phyloP scores from a whole-genome alignment of 2,329 filamentous ascomycete genomes.

The Botrytis byssoidea region DNA sequence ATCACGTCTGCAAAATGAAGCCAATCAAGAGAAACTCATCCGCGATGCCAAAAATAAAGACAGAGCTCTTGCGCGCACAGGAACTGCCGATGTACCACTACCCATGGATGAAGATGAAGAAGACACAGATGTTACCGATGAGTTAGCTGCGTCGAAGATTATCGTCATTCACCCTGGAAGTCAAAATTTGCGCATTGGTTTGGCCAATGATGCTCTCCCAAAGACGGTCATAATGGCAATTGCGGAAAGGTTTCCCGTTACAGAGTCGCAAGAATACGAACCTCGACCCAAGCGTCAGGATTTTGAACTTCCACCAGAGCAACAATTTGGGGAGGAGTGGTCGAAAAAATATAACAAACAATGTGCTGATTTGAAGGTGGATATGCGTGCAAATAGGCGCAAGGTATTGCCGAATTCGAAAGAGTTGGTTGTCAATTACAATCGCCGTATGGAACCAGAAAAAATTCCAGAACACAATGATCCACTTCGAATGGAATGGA shows the following conservation, averaged over 20 bases:
- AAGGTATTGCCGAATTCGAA: constrained; percentile 97
- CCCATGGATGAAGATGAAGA: constrained; percentile 56
- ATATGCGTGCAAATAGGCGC: constrained; percentile 91
- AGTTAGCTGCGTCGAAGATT: constrained; percentile 78
- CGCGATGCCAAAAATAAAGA: constrained; percentile 86
- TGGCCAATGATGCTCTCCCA: constrained; percentile 92
- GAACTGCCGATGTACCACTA: constrained; percentile 63
- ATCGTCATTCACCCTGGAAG: constrained; percentile 95
- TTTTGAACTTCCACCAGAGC: constrained; percentile 58
- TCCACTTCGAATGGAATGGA: constrained; percentile 92
- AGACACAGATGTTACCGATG: constrained; percentile 56
- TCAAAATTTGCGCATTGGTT: constrained; percentile 89
- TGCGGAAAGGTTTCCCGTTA: constrained; percentile 72
- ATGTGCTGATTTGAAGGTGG: constrained; percentile 81
- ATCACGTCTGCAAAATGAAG: constrained; percentile 82
- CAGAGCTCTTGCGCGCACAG: constrained; percentile 74
- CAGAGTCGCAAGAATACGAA: constrained; percentile 80
- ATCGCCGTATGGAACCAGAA: constrained; percentile 78
- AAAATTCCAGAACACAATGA: constrained; percentile 94
- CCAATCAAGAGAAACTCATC: constrained; percentile 77
- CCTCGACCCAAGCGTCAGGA: constrained; percentile 73
- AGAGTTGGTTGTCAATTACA: constrained; percentile 92
- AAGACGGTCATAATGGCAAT: constrained; percentile 94
- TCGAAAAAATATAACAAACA: constrained; percentile 74
- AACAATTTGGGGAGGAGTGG: constrained; percentile 84